Conservation (phyloP, 768 basidiomycete species). For the Phallus indusiatus region DNA sequence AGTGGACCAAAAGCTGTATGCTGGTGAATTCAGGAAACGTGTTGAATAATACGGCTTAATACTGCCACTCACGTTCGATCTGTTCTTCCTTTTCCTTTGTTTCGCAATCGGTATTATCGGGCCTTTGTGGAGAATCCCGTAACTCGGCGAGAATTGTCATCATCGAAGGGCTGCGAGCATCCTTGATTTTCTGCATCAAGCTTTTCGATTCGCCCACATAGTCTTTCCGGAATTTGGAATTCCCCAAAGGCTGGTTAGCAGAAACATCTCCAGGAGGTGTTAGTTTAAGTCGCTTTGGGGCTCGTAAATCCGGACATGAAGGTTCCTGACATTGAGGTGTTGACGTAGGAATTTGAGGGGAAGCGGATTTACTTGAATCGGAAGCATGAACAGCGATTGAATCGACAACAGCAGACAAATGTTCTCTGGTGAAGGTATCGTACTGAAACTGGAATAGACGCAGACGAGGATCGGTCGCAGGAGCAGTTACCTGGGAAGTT, state of each 20-base stretch:
- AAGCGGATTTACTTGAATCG: conserved; percentile 26
- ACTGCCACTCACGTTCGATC: conserved; percentile 12
- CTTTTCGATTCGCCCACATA: conserved; percentile 71
- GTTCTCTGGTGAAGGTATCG: conserved; percentile 92
- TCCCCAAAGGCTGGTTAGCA: conserved; percentile 41
- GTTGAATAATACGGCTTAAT: background rate
- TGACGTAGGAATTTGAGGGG: conserved; percentile 30
- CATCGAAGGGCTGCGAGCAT: conserved; percentile 69
- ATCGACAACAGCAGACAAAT: conserved; percentile 89
- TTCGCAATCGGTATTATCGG: background rate
- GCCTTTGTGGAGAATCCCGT: conserved; percentile 1
- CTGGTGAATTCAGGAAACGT: background rate
- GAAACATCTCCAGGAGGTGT: conserved; percentile 57
- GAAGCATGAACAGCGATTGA: conserved; percentile 78
- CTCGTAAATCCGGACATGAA: conserved; percentile 47
- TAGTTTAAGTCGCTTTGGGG: conserved; percentile 72
- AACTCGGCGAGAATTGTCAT: conserved; percentile 39
- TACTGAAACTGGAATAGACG: conserved; percentile 90
- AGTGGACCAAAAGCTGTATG: conserved; percentile 3
- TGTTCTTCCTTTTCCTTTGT: background rate
- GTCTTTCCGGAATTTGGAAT: conserved; percentile 40
- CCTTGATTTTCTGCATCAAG: conserved; percentile 74
- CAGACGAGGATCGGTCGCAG: conserved; percentile 60
- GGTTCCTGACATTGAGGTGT: conserved; percentile 35
- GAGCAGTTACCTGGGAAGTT: conserved; percentile 14